A percentile compares a stretch with the other conserved stretches of the same genome.
These are phyloP conservation scores for Fusarium ambrosium DNA, from an alignment of 2,329 filamentous ascomycete genomes.

Conservation along the genomic window DNA sequence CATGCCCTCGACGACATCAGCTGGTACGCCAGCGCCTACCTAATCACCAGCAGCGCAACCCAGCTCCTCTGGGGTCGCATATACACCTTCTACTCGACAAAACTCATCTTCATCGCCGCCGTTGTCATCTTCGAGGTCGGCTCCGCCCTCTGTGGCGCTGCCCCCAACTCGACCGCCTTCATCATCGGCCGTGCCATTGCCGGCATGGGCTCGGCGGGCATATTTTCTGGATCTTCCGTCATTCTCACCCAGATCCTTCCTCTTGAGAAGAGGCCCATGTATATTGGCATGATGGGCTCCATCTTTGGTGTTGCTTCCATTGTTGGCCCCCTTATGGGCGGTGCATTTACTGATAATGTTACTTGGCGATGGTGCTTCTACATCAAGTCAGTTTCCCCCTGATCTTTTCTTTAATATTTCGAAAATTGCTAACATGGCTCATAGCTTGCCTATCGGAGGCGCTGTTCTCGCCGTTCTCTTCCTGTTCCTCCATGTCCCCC, in stretches of 20 bases:
- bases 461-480: constrained; percentile 60
- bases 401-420: neutral
- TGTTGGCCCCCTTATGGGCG: constrained; percentile 30
- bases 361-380: constrained; percentile 37
- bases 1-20: constrained; percentile 59
- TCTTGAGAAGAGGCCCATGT: constrained; percentile 27
- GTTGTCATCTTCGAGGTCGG: constrained; percentile 45
- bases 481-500: constrained; percentile 57
- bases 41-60: constrained; percentile 44
- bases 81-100: constrained; percentile 48
- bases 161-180: constrained; percentile 50
- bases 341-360: constrained; percentile 30
- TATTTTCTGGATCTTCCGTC: constrained; percentile 51
- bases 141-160: constrained; percentile 41
- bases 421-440: neutral
- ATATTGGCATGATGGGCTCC: constrained; percentile 50
- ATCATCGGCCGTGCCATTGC: constrained; percentile 56
- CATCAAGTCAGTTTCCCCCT: constrained; percentile 18
- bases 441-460: constrained; percentile 56
- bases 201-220: constrained; percentile 53
- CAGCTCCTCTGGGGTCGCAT: constrained; percentile 47
- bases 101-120: constrained; percentile 42
- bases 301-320: constrained; percentile 59
- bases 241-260: constrained; percentile 24
- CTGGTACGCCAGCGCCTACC: constrained; percentile 51